Evolutionary conservation across 2,329 filamentous ascomycete genomes (phyloP).

Genomic region (Didymella arachidicola): DNA sequence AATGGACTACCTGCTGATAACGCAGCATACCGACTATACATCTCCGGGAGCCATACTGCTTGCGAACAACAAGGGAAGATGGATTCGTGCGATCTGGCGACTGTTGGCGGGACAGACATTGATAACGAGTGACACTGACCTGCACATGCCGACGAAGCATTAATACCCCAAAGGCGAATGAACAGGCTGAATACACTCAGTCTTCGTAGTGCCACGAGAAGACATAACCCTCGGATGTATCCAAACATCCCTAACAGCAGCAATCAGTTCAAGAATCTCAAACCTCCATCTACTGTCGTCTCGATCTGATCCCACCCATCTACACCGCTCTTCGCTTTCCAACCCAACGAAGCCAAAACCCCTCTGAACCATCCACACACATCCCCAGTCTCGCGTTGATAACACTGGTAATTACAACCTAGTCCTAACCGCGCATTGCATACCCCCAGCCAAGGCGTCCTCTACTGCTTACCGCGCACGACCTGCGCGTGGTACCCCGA

Average conservation of each 20-base stretch:
- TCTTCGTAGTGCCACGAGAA: not conserved
- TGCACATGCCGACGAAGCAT: not conserved
- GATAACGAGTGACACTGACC: not conserved
- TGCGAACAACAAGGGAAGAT: not conserved
- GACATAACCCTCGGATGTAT: not conserved
- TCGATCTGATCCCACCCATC: not conserved
- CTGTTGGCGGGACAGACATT: not conserved
- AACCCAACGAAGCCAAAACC: too few species aligned
- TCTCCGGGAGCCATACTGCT: not conserved
- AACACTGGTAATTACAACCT: not conserved
- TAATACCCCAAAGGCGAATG: not conserved
- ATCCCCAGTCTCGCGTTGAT: not conserved
- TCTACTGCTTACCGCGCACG: constrained; percentile 7
- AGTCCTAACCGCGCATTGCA: not conserved
- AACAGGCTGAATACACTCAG: not conserved
- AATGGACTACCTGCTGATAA: not conserved
- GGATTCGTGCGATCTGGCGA: not conserved
- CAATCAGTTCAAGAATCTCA: not conserved
- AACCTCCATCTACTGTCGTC: not conserved
- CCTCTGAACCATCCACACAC: not conserved
- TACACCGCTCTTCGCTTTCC: not conserved
- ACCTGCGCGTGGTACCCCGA: constrained; percentile 1
- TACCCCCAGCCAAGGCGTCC: too few species aligned
- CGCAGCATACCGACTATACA: not conserved
- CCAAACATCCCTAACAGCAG: too few species aligned